Percentiles rank a stretch among this genome's conserved stretches.
These are phyloP conservation scores for Capsella bursapastoris DNA, from an alignment of 345 rosid species.

Conservation along the genomic window DNA sequence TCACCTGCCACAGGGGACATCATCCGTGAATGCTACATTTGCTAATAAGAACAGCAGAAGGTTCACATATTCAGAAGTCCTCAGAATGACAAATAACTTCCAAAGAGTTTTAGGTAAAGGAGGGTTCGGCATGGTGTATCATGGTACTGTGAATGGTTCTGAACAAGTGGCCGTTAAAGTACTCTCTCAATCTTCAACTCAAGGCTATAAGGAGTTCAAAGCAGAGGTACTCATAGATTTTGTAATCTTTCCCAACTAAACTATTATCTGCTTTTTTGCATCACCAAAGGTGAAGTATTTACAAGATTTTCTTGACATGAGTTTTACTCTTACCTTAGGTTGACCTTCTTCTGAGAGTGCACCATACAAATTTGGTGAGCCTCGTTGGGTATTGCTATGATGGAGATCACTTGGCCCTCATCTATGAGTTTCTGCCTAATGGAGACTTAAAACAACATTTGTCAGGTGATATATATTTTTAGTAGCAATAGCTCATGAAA, in stretches of 20 bases:
- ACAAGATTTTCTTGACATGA: neutral
- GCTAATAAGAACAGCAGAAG: slow-evolving; percentile 13
- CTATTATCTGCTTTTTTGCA: neutral
- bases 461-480: slow-evolving; percentile 24
- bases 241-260: neutral
- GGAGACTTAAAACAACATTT: slow-evolving; percentile 50
- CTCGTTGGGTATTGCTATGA: slow-evolving; percentile 56
- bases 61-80: slow-evolving; percentile 40
- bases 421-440: slow-evolving; percentile 52
- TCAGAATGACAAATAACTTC: slow-evolving; percentile 46
- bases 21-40: neutral
- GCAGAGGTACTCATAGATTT: slow-evolving; percentile 15
- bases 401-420: slow-evolving; percentile 44
- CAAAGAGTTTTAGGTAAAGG: slow-evolving; percentile 49
- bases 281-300: neutral
- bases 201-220: slow-evolving; percentile 43
- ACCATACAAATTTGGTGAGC: slow-evolving; percentile 51
- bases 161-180: slow-evolving; percentile 56
- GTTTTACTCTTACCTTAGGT: slow-evolving; percentile 41
- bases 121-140: slow-evolving; percentile 54
- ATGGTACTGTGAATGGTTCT: slow-evolving; percentile 43
- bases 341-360: slow-evolving; percentile 47
- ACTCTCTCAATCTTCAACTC: slow-evolving; percentile 46
- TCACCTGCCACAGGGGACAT: neutral
- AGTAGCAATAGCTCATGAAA: neutral